Percentiles rank a stretch among this genome's conserved stretches.
These are phyloP conservation scores for Orbilia quercus DNA, from an alignment of 2,329 filamentous ascomycete species.

Conservation along the genomic window DNA sequence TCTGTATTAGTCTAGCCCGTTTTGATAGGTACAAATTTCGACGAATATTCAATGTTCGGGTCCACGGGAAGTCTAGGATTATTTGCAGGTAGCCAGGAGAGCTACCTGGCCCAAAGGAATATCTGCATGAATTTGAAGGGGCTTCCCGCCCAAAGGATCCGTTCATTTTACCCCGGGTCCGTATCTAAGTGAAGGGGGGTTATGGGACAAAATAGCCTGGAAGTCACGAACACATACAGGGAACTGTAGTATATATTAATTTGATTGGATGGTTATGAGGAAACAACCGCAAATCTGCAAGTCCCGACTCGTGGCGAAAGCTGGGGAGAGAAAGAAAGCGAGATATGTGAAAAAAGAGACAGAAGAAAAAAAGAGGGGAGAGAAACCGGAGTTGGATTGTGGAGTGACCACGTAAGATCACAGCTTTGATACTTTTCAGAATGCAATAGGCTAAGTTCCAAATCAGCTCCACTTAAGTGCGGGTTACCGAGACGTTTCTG, in stretches of 20 bases:
- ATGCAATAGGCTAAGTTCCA: conserved; percentile 34
- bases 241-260: conserved; percentile 28
- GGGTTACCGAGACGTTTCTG: conserved; percentile 35
- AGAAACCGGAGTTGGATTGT: conserved; percentile 27
- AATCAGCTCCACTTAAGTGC: conserved; percentile 26
- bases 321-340: conserved; percentile 25
- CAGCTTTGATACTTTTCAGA: neutral
- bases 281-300: conserved; percentile 14
- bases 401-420: conserved; percentile 39
- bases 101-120: conserved; percentile 42
- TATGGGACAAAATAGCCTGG: conserved; percentile 33
- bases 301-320: conserved; percentile 32
- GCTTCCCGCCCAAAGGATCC: conserved; percentile 42
- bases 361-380: no score
- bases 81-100: conserved; percentile 17
- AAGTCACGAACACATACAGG: conserved; percentile 17
- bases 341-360: conserved; percentile 10
- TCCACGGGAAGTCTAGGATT: conserved; percentile 5
- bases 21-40: neutral
- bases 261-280: conserved; percentile 3
- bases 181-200: conserved; percentile 8
- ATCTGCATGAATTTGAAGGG: conserved; percentile 32
- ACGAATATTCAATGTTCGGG: neutral
- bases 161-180: conserved; percentile 1
- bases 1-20: neutral